Evolutionary conservation across 345 rosid genomes (phyloP).

Genomic region (Leavenworthia alabamica): DNA sequence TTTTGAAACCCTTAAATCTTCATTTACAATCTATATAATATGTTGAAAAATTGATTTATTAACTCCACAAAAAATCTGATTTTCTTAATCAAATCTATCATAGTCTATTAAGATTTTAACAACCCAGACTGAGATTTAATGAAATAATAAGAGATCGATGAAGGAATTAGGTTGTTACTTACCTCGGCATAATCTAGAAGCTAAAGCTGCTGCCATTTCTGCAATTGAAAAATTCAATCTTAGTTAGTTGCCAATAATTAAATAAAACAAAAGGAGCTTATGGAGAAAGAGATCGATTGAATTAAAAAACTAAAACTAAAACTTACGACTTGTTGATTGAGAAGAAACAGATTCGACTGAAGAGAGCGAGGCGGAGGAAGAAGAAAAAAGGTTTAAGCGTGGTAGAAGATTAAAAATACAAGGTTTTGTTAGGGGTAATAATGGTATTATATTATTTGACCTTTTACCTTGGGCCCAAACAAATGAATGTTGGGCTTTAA

Average conservation of each 20-base stretch:
- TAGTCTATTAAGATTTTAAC: not conserved
- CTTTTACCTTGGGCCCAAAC: slow-evolving; percentile 14
- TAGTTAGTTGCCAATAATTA: not conserved
- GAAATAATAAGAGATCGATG: not conserved
- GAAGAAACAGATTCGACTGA: not conserved
- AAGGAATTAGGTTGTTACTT: not conserved
- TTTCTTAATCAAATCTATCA: not conserved
- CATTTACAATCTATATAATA: not conserved
- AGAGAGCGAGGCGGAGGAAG: not conserved
- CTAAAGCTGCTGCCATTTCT: slow-evolving; percentile 33
- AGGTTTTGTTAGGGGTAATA: not conserved
- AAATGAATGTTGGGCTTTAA: slow-evolving; percentile 1
- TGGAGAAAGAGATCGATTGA: not conserved
- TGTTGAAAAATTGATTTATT: not conserved
- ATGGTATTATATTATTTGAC: not conserved
- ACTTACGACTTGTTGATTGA: not conserved
- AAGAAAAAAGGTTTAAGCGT: slow-evolving; percentile 25
- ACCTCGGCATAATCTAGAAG: slow-evolving; percentile 28
- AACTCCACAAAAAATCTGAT: not conserved
- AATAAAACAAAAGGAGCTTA: not conserved
- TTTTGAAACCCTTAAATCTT: not conserved
- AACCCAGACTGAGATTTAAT: no score
- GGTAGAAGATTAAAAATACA: not conserved
- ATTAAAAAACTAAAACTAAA: not conserved
- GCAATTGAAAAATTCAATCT: not conserved